Base-by-base conservation (phyloP, 106 monocot species). In the Narthecium ossifragum region DNA sequence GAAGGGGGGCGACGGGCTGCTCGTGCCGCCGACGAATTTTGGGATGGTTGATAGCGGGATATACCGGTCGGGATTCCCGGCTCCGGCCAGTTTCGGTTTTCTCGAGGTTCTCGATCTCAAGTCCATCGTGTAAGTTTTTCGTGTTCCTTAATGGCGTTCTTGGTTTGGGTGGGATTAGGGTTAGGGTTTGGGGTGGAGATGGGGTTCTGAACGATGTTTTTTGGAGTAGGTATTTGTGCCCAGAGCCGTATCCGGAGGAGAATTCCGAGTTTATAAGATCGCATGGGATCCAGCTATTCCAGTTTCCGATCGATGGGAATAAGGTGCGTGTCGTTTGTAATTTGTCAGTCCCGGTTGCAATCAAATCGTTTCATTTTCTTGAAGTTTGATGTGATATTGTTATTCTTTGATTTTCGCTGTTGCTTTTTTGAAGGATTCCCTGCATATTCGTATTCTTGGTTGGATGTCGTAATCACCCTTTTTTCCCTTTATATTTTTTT, bases 11-110 rank as follows among this genome's bases (percentile, higher is more conserved):
- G 37, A 28, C 24, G 34, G 51, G 38, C 12, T 28, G 3, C 25
- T 71, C 56, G 57, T 70, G 11, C 81, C 88, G 49, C 92, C 92
- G 52, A 21, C 48, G 56, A 93, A 93, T 52, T 93, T 85, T 60
- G 81, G 60, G 31, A 74, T 82, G 73, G 92, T 93, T 27, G 85
- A 80, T 29, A 23, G 31, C 15, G 88, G 92, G 20, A 71, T 93
- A 51, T 93, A 79, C 76, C 65, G 92, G 10, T 93, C 88, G 25
- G 88, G 75, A 0, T 73, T 82, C 34, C 92, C 92, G 7, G 51
- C 29, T 1, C 39, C 59, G 17, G 60, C 61, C 46, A 93, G 88
- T 55, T 81, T 93, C 49, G 70, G 55, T 5, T 93, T 88, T 41
- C 70, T 93, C 39, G 63, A 79, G 18, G 41, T 75, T 2, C 63